Evolutionary conservation across 257 asterid genomes (phyloP).

Genomic region (Nicotiana undulata): DNA sequence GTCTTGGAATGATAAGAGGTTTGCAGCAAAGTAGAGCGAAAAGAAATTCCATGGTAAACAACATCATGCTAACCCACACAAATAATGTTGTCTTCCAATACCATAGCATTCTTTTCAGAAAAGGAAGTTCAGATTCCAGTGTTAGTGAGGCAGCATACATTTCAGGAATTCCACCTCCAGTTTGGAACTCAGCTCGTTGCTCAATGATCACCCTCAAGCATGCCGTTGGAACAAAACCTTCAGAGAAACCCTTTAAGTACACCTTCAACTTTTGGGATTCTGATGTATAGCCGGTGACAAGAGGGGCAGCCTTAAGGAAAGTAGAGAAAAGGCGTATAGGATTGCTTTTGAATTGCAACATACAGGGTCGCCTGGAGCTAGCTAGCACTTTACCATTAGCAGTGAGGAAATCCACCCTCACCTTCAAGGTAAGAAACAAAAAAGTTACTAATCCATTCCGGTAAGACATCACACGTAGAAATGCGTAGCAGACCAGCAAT

Average conservation of each 20-base stretch:
- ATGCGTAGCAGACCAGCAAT: background rate
- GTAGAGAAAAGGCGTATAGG: conserved; percentile 64
- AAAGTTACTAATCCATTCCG: conserved; percentile 1
- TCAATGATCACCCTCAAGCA: conserved; percentile 58
- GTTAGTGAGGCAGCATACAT: conserved; percentile 53
- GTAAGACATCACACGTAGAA: background rate
- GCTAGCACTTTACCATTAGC: conserved; percentile 47
- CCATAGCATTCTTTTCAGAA: conserved; percentile 52
- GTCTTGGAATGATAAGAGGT: conserved; percentile 55
- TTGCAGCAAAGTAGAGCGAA: conserved; percentile 67
- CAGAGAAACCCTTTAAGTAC: conserved; percentile 42
- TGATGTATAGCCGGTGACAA: conserved; percentile 58
- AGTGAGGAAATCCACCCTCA: conserved; percentile 64
- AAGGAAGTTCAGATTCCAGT: conserved; percentile 72
- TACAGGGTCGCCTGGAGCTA: conserved; percentile 59
- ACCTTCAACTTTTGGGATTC: conserved; percentile 66
- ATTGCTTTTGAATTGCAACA: conserved; percentile 63
- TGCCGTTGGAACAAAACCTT: conserved; percentile 63
- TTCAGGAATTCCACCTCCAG: conserved; percentile 78
- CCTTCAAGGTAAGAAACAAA: conserved; percentile 31
- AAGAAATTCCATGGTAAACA: conserved; percentile 52
- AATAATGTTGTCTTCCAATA: conserved; percentile 72
- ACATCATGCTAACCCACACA: conserved; percentile 68
- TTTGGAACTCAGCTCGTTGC: conserved; percentile 65
- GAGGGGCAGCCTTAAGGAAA: conserved; percentile 57